These are phyloP conservation scores for Daldinia concentrica DNA, from an alignment of 495 filamentous ascomycete genomes.

Conservation along the genomic window DNA sequence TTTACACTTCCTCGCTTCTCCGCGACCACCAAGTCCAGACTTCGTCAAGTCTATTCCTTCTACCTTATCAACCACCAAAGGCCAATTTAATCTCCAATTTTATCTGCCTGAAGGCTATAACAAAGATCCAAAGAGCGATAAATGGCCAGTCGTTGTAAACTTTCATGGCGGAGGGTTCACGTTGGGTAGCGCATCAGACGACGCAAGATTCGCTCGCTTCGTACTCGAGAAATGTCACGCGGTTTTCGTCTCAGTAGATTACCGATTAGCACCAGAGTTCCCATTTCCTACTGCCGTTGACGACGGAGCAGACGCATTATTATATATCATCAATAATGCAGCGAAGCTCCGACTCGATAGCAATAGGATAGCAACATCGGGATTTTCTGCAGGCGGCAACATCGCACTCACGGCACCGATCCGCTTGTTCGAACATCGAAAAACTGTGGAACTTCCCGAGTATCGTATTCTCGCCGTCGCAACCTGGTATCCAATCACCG, in stretches of 20 bases:
- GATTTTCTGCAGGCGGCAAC: conserved; percentile 91
- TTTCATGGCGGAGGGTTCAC: conserved; percentile 85
- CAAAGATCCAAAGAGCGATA: conserved; percentile 59
- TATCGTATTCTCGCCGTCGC: conserved; percentile 58
- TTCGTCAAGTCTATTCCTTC: conserved; percentile 72
- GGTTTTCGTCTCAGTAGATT: conserved; percentile 74
- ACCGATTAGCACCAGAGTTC: conserved; percentile 79
- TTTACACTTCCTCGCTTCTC: conserved; percentile 73
- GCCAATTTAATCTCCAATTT: conserved; percentile 75
- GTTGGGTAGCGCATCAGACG: conserved; percentile 74
- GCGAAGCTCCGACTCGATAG: conserved; percentile 57
- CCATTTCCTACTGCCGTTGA: conserved; percentile 82
- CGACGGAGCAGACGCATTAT: conserved; percentile 74
- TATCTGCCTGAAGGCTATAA: conserved; percentile 76
- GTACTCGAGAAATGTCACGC: conserved; percentile 63
- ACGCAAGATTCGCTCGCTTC: conserved; percentile 71
- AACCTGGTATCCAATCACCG: conserved; percentile 85
- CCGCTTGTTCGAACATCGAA: conserved; percentile 58
- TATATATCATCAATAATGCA: conserved; percentile 70
- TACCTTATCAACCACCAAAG: conserved; percentile 63
- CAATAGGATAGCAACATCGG: conserved; percentile 71
- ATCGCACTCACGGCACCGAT: conserved; percentile 83
- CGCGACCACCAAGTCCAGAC: conserved; percentile 70
- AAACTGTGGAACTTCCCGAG: conserved; percentile 36
- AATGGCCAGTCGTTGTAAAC: conserved; percentile 72